Base-by-base conservation (phyloP, 2,329 filamentous ascomycete genomes). In the Periconia digitata region DNA sequence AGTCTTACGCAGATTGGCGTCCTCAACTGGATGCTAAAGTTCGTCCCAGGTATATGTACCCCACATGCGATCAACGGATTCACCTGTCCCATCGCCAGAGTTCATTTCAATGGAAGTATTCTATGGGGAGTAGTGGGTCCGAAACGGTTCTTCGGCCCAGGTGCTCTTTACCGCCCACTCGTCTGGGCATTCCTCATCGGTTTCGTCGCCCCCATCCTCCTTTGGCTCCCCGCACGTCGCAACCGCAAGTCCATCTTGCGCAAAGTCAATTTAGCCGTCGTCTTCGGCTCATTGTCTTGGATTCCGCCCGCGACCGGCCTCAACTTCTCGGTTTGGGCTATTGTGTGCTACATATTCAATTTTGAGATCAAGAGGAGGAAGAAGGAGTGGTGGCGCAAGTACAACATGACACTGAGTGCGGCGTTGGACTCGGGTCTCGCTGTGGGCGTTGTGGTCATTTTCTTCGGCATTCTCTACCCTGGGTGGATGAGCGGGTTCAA, bases 81-180 rank as follows among this genome's bases (percentile, higher is more conserved):
- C 73, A 92, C 87, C 15, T 95, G 90, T 58, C 90, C 90, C 15
- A 87, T 94, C 47, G 90, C 90, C 1, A 82, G 89, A 13, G 90
- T 95, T 1, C 90, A 95, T 71, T 95, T 95, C 78, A 94, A 94
- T 70, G 90, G 90, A 44, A 90, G 85, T 46, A 92, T 95, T 47
- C 81, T 95, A 3, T 95, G 90, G 90, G 90, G 90, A 39, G 88
- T 95, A 6, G 88, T 95, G 12, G 90, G 90, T 0, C 90, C 90
- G 0, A 73, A 78, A 46, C 85, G 92, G 59, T 94, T 95, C 76
- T 95, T 95, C 60, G 90, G 90, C 0, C 80, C 81, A 1, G 79
- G 79, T 24, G 88, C 88, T 15, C 84, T 89, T 6, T 95, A 95
- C 67, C 81, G 86, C 16, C 79, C 83, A 8, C 78, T 95, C 1